A percentile compares a stretch with the other conserved stretches of the same genome.
Conservation (phyloP, 2,329 filamentous ascomycete genomes). For the Trichoderma simmonsii region DNA sequence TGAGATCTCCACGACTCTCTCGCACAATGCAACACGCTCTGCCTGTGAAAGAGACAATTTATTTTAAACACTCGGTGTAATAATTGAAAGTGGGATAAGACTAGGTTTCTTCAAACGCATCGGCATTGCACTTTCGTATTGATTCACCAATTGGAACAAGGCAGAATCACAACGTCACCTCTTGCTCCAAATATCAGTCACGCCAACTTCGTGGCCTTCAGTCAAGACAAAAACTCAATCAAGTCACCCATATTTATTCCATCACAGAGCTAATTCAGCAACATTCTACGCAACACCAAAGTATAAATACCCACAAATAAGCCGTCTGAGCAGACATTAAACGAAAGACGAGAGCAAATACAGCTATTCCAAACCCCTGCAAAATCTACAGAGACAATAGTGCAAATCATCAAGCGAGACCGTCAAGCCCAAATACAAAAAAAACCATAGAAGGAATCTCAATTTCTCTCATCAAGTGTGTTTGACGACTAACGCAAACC, state of each 20-base stretch:
- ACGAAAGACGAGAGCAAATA: background rate
- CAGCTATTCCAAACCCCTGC: background rate
- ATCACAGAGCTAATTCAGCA: background rate
- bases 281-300: background rate
- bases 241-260: background rate
- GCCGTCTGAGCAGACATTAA: background rate
- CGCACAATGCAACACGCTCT: no score
- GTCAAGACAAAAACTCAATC: background rate
- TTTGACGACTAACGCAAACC: constrained; percentile 18
- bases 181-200: background rate
- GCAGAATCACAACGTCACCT: background rate
- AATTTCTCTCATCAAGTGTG: constrained; percentile 15
- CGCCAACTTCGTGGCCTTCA: background rate
- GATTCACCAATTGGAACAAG: background rate
- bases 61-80: no score
- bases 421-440: background rate
- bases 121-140: no score
- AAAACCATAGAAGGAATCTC: background rate
- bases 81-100: no score
- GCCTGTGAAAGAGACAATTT: no score
- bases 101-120: no score
- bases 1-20: background rate
- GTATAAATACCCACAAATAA: background rate
- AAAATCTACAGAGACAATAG: background rate
- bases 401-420: background rate